phyloP scores from a whole-genome alignment of 768 basidiomycete species.

The Suillus tomentosus region DNA sequence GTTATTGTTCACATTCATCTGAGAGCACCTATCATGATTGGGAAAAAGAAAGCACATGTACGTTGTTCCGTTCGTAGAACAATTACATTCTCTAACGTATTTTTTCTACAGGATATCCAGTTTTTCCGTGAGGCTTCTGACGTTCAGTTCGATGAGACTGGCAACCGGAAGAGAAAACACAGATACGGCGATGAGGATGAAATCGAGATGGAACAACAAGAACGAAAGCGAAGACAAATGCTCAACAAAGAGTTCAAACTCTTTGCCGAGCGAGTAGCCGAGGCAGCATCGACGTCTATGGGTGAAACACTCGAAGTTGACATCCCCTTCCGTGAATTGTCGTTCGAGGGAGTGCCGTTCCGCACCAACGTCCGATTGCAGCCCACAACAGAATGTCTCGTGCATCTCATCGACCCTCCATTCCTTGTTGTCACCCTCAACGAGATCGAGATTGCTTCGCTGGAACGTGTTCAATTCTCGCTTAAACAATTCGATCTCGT shows the following conservation, averaged over 20 bases:
- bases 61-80: conserved; percentile 26
- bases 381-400: conserved; percentile 95
- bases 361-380: conserved; percentile 92
- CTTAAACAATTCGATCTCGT: conserved; percentile 97
- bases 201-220: conserved; percentile 98
- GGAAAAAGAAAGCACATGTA: conserved; percentile 97
- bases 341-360: conserved; percentile 96
- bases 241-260: conserved; percentile 93
- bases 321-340: conserved; percentile 95
- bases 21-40: conserved; percentile 96
- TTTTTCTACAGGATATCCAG: conserved; percentile 78
- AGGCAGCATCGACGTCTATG: conserved; percentile 78
- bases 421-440: conserved; percentile 93
- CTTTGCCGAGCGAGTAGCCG: conserved; percentile 90
- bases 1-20: conserved; percentile 94
- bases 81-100: conserved; percentile 5
- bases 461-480: conserved; percentile 96
- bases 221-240: conserved; percentile 83
- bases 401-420: conserved; percentile 92
- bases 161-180: conserved; percentile 96
- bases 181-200: conserved; percentile 99
- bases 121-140: conserved; percentile 98
- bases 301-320: conserved; percentile 91
- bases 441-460: conserved; percentile 95
- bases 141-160: conserved; percentile 97